Evolutionary conservation across 163 green algal species (phyloP).

Genomic region (Scenedesmus sp.): DNA sequence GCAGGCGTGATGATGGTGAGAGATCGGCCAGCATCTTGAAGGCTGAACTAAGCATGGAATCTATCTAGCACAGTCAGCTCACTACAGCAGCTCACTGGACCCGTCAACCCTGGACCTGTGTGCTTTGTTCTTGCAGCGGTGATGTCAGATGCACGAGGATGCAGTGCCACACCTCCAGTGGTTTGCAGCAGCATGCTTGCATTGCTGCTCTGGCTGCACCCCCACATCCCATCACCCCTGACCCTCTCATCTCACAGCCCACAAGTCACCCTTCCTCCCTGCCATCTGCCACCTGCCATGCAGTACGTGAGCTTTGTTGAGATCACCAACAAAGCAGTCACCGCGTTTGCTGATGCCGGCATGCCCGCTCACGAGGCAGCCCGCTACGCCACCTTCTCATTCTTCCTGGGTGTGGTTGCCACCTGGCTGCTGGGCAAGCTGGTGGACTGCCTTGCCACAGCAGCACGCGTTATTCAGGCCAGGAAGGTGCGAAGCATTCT

Average conservation of each 20-base stretch:
- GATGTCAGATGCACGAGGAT: too few species aligned
- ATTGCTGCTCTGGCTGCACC: not conserved
- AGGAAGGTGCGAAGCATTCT: not conserved
- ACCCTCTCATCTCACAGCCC: not conserved
- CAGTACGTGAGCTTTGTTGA: constrained; percentile 77
- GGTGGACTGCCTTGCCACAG: constrained; percentile 47
- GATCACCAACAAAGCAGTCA: constrained; percentile 70
- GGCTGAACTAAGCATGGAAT: not conserved
- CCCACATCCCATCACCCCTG: not conserved
- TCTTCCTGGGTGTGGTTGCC: constrained; percentile 73
- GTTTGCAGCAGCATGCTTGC: too few species aligned
- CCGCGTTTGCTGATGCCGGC: constrained; percentile 57
- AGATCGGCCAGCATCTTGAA: not conserved
- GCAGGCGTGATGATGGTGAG: constrained; percentile 82
- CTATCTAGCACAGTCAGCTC: too few species aligned
- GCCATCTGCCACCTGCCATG: not conserved
- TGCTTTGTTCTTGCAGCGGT: too few species aligned
- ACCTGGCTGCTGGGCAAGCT: constrained; percentile 66
- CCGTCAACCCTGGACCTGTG: too few species aligned
- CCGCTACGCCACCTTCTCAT: constrained; percentile 57
- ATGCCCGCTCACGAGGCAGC: constrained; percentile 46
- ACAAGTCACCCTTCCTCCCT: not conserved
- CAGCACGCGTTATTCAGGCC: not conserved
- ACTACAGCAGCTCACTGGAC: too few species aligned
- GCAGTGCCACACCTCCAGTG: too few species aligned